These are phyloP conservation scores for Ustilago cynodontis DNA, from an alignment of 1,284 basidiomycete species.

Conservation along the genomic window DNA sequence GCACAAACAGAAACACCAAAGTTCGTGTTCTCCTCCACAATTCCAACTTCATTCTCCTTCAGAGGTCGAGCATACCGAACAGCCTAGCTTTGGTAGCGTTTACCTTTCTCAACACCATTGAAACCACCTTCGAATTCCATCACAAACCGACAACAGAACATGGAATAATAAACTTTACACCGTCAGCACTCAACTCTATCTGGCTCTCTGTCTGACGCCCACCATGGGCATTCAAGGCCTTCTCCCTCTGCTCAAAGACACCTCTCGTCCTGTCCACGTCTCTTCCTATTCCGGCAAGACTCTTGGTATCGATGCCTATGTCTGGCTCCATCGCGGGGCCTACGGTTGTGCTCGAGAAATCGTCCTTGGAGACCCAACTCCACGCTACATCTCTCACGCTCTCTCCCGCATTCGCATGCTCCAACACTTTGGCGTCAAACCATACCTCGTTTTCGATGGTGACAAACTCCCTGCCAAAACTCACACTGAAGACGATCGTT, in stretches of 20 bases:
- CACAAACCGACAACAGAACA: neutral
- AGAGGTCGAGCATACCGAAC: too few species aligned
- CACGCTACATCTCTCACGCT: conserved; percentile 94
- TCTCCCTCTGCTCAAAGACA: conserved; percentile 89
- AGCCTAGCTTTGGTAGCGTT: too few species aligned
- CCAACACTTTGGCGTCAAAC: conserved; percentile 83
- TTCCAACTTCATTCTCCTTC: too few species aligned
- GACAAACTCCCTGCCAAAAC: conserved; percentile 93
- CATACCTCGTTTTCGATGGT: conserved; percentile 96
- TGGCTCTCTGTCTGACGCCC: neutral
- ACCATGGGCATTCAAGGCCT: conserved; percentile 86
- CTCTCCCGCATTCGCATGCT: conserved; percentile 91
- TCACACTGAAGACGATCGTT: conserved; percentile 86
- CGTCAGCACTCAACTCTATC: neutral
- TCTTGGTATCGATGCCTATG: conserved; percentile 88
- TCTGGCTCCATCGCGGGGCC: conserved; percentile 96
- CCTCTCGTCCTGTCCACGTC: conserved; percentile 70
- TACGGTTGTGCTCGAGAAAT: conserved; percentile 89
- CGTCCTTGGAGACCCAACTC: conserved; percentile 83
- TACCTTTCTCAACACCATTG: too few species aligned
- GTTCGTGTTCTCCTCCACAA: neutral
- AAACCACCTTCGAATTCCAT: too few species aligned
- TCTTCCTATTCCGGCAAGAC: conserved; percentile 62
- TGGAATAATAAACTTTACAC: neutral
- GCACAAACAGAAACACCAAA: neutral